Base-by-base conservation (phyloP, 1,284 basidiomycete genomes). In the Apiotrichum domesticum region DNA sequence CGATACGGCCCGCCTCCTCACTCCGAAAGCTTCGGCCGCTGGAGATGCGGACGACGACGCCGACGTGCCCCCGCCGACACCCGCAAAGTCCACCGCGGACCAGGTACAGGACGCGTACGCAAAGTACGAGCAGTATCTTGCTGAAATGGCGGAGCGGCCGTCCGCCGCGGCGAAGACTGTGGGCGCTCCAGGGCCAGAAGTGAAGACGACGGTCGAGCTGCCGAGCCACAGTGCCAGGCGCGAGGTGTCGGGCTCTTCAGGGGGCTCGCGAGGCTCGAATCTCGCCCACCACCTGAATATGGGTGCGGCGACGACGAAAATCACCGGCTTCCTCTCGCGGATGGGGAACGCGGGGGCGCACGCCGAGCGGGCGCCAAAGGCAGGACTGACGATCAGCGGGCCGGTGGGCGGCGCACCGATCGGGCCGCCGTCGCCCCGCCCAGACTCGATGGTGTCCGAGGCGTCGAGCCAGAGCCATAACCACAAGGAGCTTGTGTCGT, bases 101-200 rank as follows among this genome's bases (percentile, higher is more conserved):
- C 58, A 64, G 81, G 78, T 88, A 54, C 86, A 93, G 66, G 93
- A 97, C 73, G 93, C 93, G 0, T 97, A 88, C 72, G 90, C 91
- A 58, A 82, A 90, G 15, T 96, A 93, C 70, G 88, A 92, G 76
- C 80, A 84, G 46, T 90, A 87, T 71, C 61, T 73, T 73, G 83
- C 84, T 63, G 81, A 84, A 63, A 29, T 56, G n/a, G 15, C 43
- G 21, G 29, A 40, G 4, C 41, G 41, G 41, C 41, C 41, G 8
- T 14, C 9, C 8, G 13, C 37, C 9, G 14, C n/a, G 8, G 11
- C 41, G 41, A 14, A 13, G 6, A 15, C 41, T 9, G 6, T 14
- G 10, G 37, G 7, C 37, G 37, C 37, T 39, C 11, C 41, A 14
- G 6, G 6, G 10, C 41, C 41, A 6, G 6, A 8, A 6, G n/a